Conservation (phyloP, 2,329 filamentous ascomycete genomes). For the Intubia oerlemansii region DNA sequence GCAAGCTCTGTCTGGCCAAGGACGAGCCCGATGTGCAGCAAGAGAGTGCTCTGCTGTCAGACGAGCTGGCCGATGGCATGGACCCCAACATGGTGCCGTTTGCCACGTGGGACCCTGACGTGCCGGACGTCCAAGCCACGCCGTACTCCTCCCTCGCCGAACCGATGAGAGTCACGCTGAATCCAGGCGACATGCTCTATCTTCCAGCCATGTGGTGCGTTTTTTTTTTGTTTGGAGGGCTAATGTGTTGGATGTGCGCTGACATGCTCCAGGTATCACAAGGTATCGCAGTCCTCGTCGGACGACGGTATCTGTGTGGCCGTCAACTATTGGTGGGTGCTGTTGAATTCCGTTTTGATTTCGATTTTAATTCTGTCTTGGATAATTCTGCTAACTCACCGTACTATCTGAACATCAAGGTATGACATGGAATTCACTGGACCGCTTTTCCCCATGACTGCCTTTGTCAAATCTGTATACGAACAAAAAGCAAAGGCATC, state of each 20-base stretch:
- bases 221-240: slow-evolving; percentile 12
- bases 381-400: neutral
- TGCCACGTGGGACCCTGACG: slow-evolving; percentile 54
- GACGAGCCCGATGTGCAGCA: slow-evolving; percentile 5
- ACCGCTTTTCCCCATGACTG: slow-evolving; percentile 38
- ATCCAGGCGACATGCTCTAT: slow-evolving; percentile 63
- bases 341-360: no score
- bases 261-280: slow-evolving; percentile 35
- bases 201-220: slow-evolving; percentile 53
- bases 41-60: no score
- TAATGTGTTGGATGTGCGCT: no score
- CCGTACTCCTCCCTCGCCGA: slow-evolving; percentile 34
- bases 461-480: slow-evolving; percentile 26
- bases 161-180: slow-evolving; percentile 44
- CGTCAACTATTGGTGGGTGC: slow-evolving; percentile 53
- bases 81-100: slow-evolving; percentile 32
- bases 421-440: slow-evolving; percentile 65
- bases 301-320: slow-evolving; percentile 54
- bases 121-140: slow-evolving; percentile 25
- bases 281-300: slow-evolving; percentile 50
- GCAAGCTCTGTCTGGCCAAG: slow-evolving; percentile 10
- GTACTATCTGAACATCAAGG: slow-evolving; percentile 22
- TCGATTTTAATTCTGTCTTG: no score
- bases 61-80: no score
- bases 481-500: no score